Evolutionary conservation across 345 rosid species (phyloP).

Genomic region (Heritiera littoralis): DNA sequence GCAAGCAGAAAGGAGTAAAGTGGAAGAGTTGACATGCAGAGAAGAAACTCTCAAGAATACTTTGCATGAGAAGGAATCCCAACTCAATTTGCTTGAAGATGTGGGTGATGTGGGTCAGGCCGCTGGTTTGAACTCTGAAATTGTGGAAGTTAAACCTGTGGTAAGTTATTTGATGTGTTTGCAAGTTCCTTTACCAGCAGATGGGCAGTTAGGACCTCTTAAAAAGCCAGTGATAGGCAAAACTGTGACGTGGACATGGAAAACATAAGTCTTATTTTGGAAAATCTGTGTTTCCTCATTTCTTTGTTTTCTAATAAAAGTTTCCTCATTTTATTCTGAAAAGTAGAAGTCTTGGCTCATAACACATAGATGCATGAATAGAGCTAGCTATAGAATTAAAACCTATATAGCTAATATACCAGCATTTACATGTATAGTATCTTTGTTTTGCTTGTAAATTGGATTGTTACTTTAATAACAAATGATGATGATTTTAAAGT

Average conservation of each 20-base stretch:
- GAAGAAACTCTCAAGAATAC: conserved; percentile 66
- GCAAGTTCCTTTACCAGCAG: conserved; percentile 9
- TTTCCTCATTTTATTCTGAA: neutral
- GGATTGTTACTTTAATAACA: neutral
- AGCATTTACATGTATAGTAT: neutral
- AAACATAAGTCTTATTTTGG: neutral
- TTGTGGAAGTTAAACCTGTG: conserved; percentile 85
- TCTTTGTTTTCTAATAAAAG: neutral
- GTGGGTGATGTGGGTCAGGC: conserved; percentile 41
- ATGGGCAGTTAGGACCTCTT: neutral
- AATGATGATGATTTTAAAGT: conserved; percentile 13
- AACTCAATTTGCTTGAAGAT: conserved; percentile 53
- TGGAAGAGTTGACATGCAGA: conserved; percentile 61
- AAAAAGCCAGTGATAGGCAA: neutral
- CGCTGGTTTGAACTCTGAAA: conserved; percentile 52
- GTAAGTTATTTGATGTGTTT: conserved; percentile 47
- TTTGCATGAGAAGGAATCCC: conserved; percentile 66
- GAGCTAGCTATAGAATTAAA: conserved; percentile 1
- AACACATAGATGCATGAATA: neutral
- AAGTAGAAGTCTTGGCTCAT: neutral
- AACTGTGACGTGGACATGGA: neutral
- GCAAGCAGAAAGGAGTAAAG: conserved; percentile 70
- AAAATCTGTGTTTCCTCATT: neutral
- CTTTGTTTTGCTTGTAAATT: neutral
- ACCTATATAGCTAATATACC: neutral